phyloP scores from a whole-genome alignment of 768 basidiomycete genomes.

The Termitomyces sp. region DNA sequence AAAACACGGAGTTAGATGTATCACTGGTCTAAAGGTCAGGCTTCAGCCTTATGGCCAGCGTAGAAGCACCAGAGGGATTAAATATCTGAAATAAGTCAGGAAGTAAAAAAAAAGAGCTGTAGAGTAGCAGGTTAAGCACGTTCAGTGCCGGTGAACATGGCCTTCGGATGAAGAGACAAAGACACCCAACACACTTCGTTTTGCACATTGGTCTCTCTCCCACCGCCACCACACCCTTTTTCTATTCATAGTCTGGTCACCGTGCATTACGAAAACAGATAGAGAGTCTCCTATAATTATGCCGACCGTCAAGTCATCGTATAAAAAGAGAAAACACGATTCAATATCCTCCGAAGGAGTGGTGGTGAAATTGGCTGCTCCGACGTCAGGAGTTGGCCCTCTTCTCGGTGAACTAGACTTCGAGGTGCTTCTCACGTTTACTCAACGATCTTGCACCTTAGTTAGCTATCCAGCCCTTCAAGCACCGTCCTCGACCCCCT shows the following conservation, averaged over 20 bases:
- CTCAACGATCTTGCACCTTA: slow-evolving; percentile 17
- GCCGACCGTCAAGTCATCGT: slow-evolving; percentile 28
- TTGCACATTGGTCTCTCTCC: slow-evolving; percentile 7
- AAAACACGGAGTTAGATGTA: not conserved
- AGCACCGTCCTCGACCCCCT: slow-evolving; percentile 51
- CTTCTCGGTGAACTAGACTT: slow-evolving; percentile 26
- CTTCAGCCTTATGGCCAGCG: slow-evolving; percentile 1
- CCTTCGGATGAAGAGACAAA: slow-evolving; percentile 8
- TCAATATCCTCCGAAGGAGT: slow-evolving; percentile 14
- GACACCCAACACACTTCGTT: slow-evolving; percentile 10
- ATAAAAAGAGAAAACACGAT: slow-evolving; percentile 30
- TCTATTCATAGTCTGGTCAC: not conserved
- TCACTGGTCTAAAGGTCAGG: not conserved
- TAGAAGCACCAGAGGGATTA: slow-evolving; percentile 2
- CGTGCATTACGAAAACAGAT: not conserved
- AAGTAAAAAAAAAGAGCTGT: not conserved
- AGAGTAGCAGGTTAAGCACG: slow-evolving; percentile 2
- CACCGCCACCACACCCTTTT: slow-evolving; percentile 10
- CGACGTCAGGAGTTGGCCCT: slow-evolving; percentile 26
- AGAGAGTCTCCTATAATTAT: slow-evolving; percentile 16
- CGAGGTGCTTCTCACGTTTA: not conserved
- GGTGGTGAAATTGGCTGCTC: slow-evolving; percentile 24
- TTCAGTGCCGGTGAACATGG: slow-evolving; percentile 10
- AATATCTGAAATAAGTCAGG: slow-evolving; percentile 10
- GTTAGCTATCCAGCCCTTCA: slow-evolving; percentile 62